Conservation (phyloP, 768 basidiomycete species). For the Tylopilus sp. region DNA sequence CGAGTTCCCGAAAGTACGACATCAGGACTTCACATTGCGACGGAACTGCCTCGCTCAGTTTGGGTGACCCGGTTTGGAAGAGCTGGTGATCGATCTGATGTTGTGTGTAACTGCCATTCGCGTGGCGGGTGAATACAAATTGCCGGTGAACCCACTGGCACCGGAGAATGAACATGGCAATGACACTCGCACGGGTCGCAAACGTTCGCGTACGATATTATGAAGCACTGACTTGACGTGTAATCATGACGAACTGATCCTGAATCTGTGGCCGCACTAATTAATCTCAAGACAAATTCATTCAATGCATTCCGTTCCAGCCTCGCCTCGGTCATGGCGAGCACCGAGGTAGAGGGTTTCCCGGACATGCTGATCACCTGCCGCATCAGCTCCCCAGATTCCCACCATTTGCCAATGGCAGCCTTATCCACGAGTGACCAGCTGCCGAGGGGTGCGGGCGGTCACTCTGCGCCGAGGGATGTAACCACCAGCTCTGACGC, state of each 20-base stretch:
- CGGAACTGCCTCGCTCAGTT: conserved; percentile 7
- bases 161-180: not conserved
- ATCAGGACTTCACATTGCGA: conserved; percentile 21
- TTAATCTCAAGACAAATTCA: not conserved
- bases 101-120: conserved; percentile 13
- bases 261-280: not conserved
- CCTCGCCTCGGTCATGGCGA: not conserved
- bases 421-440: too few relatives aligned
- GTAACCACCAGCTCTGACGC: too few relatives aligned
- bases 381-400: not conserved
- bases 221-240: not conserved
- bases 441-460: too few relatives aligned
- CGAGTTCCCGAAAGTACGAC: conserved; percentile 14
- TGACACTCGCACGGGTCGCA: not conserved
- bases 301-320: not conserved
- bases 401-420: not conserved
- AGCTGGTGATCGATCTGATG: conserved; percentile 6
- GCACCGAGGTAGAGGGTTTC: not conserved
- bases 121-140: not conserved
- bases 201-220: not conserved
- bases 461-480: too few relatives aligned
- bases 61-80: conserved; percentile 16
- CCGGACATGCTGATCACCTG: not conserved
- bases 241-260: not conserved
- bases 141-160: not conserved